phyloP scores from a whole-genome alignment of 1,284 basidiomycete genomes.

The Trametes hirsuta region DNA sequence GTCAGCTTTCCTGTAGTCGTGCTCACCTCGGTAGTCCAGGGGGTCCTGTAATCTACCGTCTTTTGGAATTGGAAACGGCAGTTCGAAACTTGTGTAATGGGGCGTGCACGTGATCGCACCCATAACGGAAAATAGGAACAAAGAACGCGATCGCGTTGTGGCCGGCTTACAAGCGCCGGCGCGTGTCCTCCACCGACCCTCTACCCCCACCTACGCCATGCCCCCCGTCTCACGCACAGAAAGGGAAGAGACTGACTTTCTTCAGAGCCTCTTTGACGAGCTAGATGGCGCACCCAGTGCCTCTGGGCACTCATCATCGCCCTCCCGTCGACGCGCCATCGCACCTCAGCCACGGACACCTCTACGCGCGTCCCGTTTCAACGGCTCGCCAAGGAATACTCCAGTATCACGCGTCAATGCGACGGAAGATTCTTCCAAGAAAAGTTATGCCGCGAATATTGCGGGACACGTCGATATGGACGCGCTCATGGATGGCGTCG shows the following conservation, averaged over 20 bases:
- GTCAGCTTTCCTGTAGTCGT: too few species aligned
- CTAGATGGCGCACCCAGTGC: conserved; percentile 7
- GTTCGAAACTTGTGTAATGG: background rate
- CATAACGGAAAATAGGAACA: conserved; percentile 17
- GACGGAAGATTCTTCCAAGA: background rate
- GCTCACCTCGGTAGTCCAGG: too few species aligned
- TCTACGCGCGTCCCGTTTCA: conserved; percentile 7
- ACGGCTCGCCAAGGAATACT: background rate
- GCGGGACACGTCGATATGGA: conserved; percentile 32
- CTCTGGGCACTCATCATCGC: background rate
- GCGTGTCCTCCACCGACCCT: background rate
- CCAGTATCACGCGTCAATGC: background rate
- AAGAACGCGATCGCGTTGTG: conserved; percentile 26
- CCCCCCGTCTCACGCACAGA: conserved; percentile 16
- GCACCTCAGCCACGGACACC: conserved; percentile 15
- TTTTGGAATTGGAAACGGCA: background rate
- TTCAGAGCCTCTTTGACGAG: conserved; percentile 16
- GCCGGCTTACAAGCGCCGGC: background rate
- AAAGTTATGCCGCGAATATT: background rate
- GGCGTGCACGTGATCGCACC: conserved; percentile 13
- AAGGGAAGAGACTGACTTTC: conserved; percentile 18
- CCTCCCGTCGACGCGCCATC: conserved; percentile 11
- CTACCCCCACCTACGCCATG: conserved; percentile 3
- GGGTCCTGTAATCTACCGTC: background rate
- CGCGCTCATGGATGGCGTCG: conserved; percentile 46